A percentile compares a stretch with the other conserved stretches of the same genome.
phyloP scores from a whole-genome alignment of 495 filamentous ascomycete species.

The Evansstolkia leycettana region DNA sequence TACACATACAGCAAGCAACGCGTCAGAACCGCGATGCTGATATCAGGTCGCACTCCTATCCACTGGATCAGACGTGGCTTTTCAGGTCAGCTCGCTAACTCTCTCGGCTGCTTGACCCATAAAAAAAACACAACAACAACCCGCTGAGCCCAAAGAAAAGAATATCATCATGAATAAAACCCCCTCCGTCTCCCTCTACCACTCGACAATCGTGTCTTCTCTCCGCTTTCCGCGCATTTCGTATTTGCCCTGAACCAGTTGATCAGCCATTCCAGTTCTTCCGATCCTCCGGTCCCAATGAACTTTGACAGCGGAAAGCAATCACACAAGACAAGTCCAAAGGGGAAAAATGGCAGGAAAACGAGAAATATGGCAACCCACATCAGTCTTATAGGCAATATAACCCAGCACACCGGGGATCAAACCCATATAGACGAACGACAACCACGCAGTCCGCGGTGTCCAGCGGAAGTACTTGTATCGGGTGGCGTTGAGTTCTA shows the following conservation, averaged over 20 bases:
- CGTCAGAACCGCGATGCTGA: too few relatives aligned
- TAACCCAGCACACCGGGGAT: constrained; percentile 59
- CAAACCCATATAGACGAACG: constrained; percentile 56
- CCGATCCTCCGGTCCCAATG: neutral
- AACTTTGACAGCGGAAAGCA: too few relatives aligned
- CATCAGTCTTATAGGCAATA: constrained; percentile 66
- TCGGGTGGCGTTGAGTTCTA: constrained; percentile 76
- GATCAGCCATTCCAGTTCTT: neutral
- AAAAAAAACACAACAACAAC: too few relatives aligned
- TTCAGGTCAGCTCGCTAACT: too few relatives aligned
- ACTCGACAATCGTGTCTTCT: constrained; percentile 71
- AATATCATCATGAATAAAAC: too few relatives aligned
- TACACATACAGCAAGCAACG: too few relatives aligned
- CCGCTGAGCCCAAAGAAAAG: too few relatives aligned
- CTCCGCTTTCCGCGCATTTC: constrained; percentile 76
- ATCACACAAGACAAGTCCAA: too few relatives aligned
- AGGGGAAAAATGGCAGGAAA: neutral
- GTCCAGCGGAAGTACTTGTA: constrained; percentile 96
- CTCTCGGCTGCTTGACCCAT: too few relatives aligned
- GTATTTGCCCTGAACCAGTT: constrained; percentile 60
- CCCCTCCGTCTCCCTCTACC: constrained; percentile 24
- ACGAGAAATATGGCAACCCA: too few relatives aligned
- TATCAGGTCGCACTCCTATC: too few relatives aligned
- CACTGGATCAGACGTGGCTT: too few relatives aligned
- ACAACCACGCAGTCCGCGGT: constrained; percentile 63